phyloP scores from a whole-genome alignment of 2,329 filamentous ascomycete genomes.

The Fusarium liriodendri region DNA sequence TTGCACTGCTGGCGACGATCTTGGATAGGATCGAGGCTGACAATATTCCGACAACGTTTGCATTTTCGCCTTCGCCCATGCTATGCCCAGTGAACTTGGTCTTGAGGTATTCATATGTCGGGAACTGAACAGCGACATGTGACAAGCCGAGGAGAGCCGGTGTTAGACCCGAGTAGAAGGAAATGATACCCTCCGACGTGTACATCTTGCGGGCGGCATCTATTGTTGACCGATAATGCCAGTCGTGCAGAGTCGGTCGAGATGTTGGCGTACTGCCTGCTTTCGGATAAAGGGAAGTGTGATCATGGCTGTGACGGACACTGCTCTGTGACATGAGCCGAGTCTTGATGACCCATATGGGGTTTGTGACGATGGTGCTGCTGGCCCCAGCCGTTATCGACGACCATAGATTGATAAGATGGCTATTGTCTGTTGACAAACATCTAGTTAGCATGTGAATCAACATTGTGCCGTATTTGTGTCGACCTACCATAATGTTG shows the following conservation, averaged over 20 bases:
- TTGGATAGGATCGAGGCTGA: slow-evolving; percentile 94
- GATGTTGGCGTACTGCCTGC: slow-evolving; percentile 65
- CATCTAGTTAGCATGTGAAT: slow-evolving; percentile 21
- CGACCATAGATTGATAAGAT: slow-evolving; percentile 86
- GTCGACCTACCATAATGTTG: slow-evolving; percentile 68
- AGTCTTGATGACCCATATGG: slow-evolving; percentile 99
- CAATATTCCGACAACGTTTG: slow-evolving; percentile 86
- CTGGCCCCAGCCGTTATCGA: slow-evolving; percentile 91
- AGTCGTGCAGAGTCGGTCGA: slow-evolving; percentile 73
- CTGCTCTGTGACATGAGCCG: slow-evolving; percentile 93
- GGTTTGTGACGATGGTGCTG: slow-evolving; percentile 94
- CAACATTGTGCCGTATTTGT: background rate
- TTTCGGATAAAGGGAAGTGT: slow-evolving; percentile 55
- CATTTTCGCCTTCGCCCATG: slow-evolving; percentile 73
- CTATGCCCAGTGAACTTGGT: slow-evolving; percentile 88
- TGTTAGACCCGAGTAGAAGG: slow-evolving; percentile 95
- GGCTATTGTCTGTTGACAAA: slow-evolving; percentile 71
- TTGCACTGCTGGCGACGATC: slow-evolving; percentile 91
- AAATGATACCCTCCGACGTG: slow-evolving; percentile 83
- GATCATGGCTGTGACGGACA: slow-evolving; percentile 55
- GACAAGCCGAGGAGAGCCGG: slow-evolving; percentile 91
- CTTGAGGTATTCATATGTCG: slow-evolving; percentile 94
- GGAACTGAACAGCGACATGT: slow-evolving; percentile 97
- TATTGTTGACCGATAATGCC: slow-evolving; percentile 90
- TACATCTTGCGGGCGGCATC: slow-evolving; percentile 99